Evolutionary conservation across 1,139 yeast genomes (phyloP), one percentile per base, ranked within the genome.

Genomic region (Magnusiomyces sp.): DNA sequence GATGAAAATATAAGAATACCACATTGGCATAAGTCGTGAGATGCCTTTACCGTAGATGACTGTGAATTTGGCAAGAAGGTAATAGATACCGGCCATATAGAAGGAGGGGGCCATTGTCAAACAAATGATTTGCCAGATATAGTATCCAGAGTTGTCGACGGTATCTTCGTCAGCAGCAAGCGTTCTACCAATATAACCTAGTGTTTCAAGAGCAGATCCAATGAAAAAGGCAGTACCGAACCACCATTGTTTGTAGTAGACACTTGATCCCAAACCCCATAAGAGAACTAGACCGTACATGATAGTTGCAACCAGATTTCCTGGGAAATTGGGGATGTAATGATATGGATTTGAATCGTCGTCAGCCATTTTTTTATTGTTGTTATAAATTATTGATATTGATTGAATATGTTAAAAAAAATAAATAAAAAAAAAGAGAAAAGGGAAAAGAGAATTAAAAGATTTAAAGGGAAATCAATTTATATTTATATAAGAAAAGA

Each of bases 101-200:
- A 90, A 88, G 5, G 92, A 92, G 0, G 97, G 97, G 0, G 89
- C 92, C 48, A 89, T 69, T 0, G 95, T 87, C 54, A 88, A 70
- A 52, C 83, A 71, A 48, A 82, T 76, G 56, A 81, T 77, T 65
- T 89, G 95, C 55, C 81, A 66, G 50, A 86, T 65, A 62, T 73
- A 88, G 44, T 70, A 70, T 51, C 74, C 64, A 48, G 69, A 55
- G 45, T 68, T 62, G n/a, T n/a, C n/a, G 55, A 81, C 66, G 50
- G 86, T 65, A 62, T 73, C 89, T 46, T 70, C 70, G 53, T 74
- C 64, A 48, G 69, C 55, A 3, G 75, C 64, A 46, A 77, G 64
- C 10, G 79, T 66, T 53, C 96, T 70, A 5, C 86, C 89, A 43
- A 78, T 64, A 59, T 83, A 88, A 1, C 96, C 96, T 5, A 77